A percentile compares a stretch with the other conserved stretches of the same genome.
These are phyloP conservation scores for Stagonosporopsis vannaccii DNA, from an alignment of 2,329 filamentous ascomycete species.

Conservation along the genomic window DNA sequence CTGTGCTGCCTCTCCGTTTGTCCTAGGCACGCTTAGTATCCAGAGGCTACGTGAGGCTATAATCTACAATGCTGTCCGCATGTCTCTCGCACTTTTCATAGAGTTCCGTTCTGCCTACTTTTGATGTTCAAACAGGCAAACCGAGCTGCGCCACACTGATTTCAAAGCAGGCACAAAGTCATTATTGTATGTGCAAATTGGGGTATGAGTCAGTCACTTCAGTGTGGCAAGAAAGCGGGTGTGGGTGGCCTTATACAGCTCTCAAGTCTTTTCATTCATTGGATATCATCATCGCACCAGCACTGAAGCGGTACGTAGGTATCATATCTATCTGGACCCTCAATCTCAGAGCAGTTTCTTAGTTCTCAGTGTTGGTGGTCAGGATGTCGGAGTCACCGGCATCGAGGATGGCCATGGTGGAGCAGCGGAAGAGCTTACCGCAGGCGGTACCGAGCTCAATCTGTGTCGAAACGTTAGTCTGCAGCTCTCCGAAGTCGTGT, in stretches of 20 bases:
- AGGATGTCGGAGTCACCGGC: slow-evolving; percentile 96
- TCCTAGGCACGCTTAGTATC: not conserved
- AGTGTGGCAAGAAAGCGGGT: slow-evolving; percentile 2
- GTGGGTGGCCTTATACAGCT: slow-evolving; percentile 24
- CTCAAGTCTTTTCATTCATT: slow-evolving; percentile 39
- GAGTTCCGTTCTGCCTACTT: not conserved
- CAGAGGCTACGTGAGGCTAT: not conserved
- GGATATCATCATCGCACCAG: slow-evolving; percentile 33
- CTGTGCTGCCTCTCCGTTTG: not conserved
- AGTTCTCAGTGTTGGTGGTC: slow-evolving; percentile 67
- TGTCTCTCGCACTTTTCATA: not conserved
- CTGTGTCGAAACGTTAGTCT: slow-evolving; percentile 70
- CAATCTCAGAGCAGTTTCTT: slow-evolving; percentile 20
- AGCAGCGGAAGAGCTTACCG: slow-evolving; percentile 98
- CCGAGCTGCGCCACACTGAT: slow-evolving; percentile 2
- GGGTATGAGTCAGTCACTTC: slow-evolving; percentile 4
- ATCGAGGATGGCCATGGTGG: slow-evolving; percentile 95
- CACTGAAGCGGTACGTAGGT: slow-evolving; percentile 31
- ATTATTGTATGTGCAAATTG: slow-evolving; percentile 2
- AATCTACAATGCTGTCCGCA: not conserved
- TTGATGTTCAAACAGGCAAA: not conserved
- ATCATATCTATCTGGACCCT: slow-evolving; percentile 33
- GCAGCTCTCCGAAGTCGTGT: slow-evolving; percentile 85
- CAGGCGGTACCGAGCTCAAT: slow-evolving; percentile 98
- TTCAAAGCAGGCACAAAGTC: slow-evolving; percentile 4